Evolutionary conservation across 2,329 filamentous ascomycete species (phyloP).

Genomic region (Diaporthe aspalathi): DNA sequence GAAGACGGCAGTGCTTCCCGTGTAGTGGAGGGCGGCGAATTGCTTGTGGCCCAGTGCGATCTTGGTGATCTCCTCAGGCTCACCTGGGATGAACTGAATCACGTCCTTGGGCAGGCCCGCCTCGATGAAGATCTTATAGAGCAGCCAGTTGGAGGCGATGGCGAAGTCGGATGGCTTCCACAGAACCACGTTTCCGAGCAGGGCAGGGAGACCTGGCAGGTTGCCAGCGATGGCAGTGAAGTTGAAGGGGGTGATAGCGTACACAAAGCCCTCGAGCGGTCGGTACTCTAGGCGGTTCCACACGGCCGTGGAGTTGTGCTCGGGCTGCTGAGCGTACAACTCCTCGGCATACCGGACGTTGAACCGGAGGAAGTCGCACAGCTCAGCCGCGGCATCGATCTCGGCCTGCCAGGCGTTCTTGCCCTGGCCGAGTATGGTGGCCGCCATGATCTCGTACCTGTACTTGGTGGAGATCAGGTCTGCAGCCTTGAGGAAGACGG

Average conservation of each 20-base stretch:
- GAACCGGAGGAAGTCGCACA: constrained; percentile 93
- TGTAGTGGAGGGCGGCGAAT: constrained; percentile 94
- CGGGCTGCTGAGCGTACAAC: constrained; percentile 87
- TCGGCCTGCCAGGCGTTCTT: constrained; percentile 99
- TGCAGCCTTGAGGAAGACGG: constrained; percentile 95
- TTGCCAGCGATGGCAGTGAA: constrained; percentile 96
- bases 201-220: constrained; percentile 81
- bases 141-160: constrained; percentile 89
- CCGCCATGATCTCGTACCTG: constrained; percentile 95
- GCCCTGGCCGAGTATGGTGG: constrained; percentile 95
- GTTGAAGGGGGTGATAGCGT: constrained; percentile 95
- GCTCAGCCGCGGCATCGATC: constrained; percentile 93
- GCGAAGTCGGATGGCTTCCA: constrained; percentile 97
- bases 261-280: constrained; percentile 93
- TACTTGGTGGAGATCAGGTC: constrained; percentile 93
- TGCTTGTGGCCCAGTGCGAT: constrained; percentile 80
- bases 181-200: constrained; percentile 93
- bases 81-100: constrained; percentile 92
- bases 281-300: constrained; percentile 95
- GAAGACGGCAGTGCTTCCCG: constrained; percentile 92
- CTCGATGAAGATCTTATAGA: constrained; percentile 91
- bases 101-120: constrained; percentile 90
- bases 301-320: constrained; percentile 82
- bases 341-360: constrained; percentile 95
- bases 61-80: constrained; percentile 85